These are phyloP conservation scores for Psilocybe cyanescens DNA, from an alignment of 768 basidiomycete species.

Conservation along the genomic window DNA sequence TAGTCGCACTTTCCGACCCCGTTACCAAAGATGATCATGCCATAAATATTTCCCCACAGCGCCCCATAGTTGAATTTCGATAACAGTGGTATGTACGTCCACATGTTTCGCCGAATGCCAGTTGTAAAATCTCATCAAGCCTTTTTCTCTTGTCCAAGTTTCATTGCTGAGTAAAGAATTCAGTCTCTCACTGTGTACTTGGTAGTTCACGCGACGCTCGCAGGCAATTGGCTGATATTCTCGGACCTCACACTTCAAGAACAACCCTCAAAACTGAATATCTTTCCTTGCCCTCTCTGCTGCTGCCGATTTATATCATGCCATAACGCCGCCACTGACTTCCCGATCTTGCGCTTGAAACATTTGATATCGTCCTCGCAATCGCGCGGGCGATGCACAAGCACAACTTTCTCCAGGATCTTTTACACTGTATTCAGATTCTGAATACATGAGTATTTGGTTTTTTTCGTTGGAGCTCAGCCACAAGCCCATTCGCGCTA, in stretches of 20 bases:
- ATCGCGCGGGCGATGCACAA: neutral
- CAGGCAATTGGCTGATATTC: constrained; percentile 2
- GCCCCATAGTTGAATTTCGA: neutral
- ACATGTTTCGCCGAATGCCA: neutral
- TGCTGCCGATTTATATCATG: neutral
- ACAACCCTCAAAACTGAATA: neutral
- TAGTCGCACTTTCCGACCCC: neutral
- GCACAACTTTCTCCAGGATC: neutral
- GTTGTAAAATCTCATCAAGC: neutral
- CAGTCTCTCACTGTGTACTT: neutral
- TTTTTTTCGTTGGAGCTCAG: neutral
- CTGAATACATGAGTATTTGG: neutral
- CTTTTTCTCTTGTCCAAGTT: neutral
- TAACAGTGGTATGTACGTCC: neutral
- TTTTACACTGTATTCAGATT: neutral
- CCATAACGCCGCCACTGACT: neutral
- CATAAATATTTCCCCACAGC: neutral
- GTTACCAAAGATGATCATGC: neutral
- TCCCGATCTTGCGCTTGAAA: neutral
- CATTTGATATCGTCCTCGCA: neutral
- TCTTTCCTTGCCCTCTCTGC: neutral
- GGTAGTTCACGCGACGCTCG: neutral
- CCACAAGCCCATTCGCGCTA: neutral
- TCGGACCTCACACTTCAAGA: neutral
- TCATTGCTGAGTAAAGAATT: neutral